Base-by-base conservation (phyloP, 306 rosid species). In the Luffa aegyptiaca region DNA sequence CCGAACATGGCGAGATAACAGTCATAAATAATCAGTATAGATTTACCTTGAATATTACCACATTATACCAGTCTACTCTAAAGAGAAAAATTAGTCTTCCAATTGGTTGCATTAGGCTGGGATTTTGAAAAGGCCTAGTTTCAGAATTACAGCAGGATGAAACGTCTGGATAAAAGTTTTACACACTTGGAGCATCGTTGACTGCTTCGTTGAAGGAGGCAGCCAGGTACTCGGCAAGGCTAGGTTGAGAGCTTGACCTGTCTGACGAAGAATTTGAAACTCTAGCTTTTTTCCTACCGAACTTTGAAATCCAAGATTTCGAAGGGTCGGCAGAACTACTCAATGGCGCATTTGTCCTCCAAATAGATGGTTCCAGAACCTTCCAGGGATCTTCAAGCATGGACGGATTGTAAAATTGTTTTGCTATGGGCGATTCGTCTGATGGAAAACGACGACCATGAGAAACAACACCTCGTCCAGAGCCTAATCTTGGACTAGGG, bases 371-470 rank as follows among this genome's bases (percentile, higher is more conserved):
- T 75, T 86, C 58, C 83, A 88, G 73, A 87, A 52, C 75, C 84
- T 86, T 84, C 99, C 97, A 95, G 2, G 99, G 97, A 85, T 95
- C 97, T 82, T 90, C 97, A 51, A 95, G 81, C 99, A 95, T 95
- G 81, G 97, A 93, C 8, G 77, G 66, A 68, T 85, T 75, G 83
- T 83, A 92, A 83, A 88, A 89, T 75, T 37, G 80, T 68, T 80
- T 87, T 0, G 82, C 84, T 73, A 83, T 85, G 45, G 3, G 42
- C 55, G 75, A 44, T 80, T 80, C 77, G 71, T 81, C 83, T 33
- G 26, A 55, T 13, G 82, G 37, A 56, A 82, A 79, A 84, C 10
- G 31, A 66, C 3, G 84, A 77, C 86, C 86, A 79, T 45, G 84
- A 80, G 87, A 88, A 81, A 87, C 85, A 5, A 1, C 41, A 77